phyloP scores from a whole-genome alignment of 768 basidiomycete species.

The Rhizopogon roseolus region DNA sequence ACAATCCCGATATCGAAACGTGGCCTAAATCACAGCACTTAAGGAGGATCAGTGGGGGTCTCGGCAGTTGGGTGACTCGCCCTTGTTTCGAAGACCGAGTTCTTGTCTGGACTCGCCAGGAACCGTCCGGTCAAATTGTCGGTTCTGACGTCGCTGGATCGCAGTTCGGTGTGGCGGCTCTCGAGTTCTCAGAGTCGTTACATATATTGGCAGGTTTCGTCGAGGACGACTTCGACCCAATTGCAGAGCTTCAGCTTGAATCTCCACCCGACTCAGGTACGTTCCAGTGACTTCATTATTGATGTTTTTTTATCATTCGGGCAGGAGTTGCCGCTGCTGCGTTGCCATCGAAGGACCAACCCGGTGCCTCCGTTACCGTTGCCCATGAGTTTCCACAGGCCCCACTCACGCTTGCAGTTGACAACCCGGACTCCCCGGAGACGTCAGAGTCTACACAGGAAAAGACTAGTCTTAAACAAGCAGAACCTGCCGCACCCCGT shows the following conservation, averaged over 20 bases:
- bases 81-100: slow-evolving; percentile 75
- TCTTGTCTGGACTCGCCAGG: slow-evolving; percentile 45
- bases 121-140: slow-evolving; percentile 30
- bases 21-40: slow-evolving; percentile 8
- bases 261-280: slow-evolving; percentile 14
- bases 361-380: neutral
- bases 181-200: slow-evolving; percentile 67
- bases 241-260: slow-evolving; percentile 8
- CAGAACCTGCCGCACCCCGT: slow-evolving; percentile 6
- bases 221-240: slow-evolving; percentile 15
- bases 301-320: slow-evolving; percentile 2
- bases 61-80: slow-evolving; percentile 66
- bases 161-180: slow-evolving; percentile 57
- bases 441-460: slow-evolving; percentile 1
- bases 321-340: slow-evolving; percentile 2
- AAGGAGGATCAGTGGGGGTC: slow-evolving; percentile 41
- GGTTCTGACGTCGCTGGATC: slow-evolving; percentile 40
- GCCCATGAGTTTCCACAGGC: neutral
- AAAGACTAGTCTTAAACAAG: neutral
- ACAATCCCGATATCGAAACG: slow-evolving; percentile 11
- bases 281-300: slow-evolving; percentile 3
- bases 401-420: neutral
- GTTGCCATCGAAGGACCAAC: slow-evolving; percentile 1
- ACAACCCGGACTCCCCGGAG: neutral
- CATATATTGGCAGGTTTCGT: slow-evolving; percentile 56